Base-by-base conservation (phyloP, 2,329 filamentous ascomycete species). In the Aureobasidium sp. region DNA sequence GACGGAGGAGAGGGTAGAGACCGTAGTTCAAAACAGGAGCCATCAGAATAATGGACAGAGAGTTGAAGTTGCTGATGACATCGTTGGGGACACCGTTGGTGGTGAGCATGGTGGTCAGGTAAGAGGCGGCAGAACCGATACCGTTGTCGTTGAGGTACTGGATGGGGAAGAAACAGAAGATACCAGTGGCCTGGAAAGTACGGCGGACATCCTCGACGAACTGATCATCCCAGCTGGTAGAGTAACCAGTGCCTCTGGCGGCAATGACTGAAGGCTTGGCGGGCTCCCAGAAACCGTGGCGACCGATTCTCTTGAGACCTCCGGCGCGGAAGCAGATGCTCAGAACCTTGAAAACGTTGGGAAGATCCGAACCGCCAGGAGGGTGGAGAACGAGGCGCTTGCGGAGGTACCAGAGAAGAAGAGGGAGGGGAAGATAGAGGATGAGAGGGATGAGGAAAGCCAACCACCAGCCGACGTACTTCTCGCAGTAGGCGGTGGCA, bases 141-240 rank as follows among this genome's bases (percentile, higher is more conserved):
- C 68, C 77, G 73, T 68, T 68, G 66, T 71, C 69, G 66, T 71
- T 71, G 60, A 69, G 60, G 63, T 71, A 68, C 60, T 78, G 78
- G n/a, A 79, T 72, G 0, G 77, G 77, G 64, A 76, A 79, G 69
- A 77, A 79, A 42, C 75, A 67, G 62, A 90, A 89, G 61, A 89
- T 86, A 68, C 86, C 84, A 77, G 87, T 90, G 22, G 87, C 88
- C 71, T 78, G 68, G 31, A 83, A 71, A 15, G 82, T 81, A 37
- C 85, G 84, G 75, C 86, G 86, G 48, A 90, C 77, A 69, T 90
- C 87, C 6, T 88, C 86, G 47, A 90, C 78, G 66, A 90, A 90
- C 66, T 81, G 78, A 68, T 89, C 86, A 61, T 87, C 81, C 85
- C 87, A 90, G 0, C 77, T 56, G 2, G 66, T 67, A 14, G 56